A percentile compares a stretch with the other conserved stretches of the same genome.
phyloP scores from a whole-genome alignment of 352 stramenopile genomes.

The Globisporangium barbulae region DNA sequence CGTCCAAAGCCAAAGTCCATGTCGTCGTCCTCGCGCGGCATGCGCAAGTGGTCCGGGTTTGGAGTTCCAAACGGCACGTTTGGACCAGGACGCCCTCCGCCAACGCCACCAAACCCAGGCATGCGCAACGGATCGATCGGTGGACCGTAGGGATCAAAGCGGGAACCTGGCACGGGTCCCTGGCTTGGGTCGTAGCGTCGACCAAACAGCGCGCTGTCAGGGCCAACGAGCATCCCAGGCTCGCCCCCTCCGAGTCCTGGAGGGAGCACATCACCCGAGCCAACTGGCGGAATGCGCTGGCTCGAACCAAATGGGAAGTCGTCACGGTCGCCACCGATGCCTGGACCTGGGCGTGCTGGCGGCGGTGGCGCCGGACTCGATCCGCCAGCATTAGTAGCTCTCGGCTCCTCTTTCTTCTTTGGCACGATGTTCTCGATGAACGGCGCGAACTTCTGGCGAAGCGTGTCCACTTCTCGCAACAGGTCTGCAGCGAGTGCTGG shows the following conservation, averaged over 20 bases:
- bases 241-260: slow-evolving; percentile 55
- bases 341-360: not conserved
- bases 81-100: slow-evolving; percentile 36
- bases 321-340: slow-evolving; percentile 1
- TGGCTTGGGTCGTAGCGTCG: slow-evolving; percentile 45
- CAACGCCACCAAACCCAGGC: slow-evolving; percentile 27
- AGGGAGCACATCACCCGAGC: slow-evolving; percentile 63
- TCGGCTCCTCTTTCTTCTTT: slow-evolving; percentile 29
- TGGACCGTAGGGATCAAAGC: slow-evolving; percentile 84
- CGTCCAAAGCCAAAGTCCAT: slow-evolving; percentile 48
- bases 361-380: slow-evolving; percentile 5
- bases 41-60: slow-evolving; percentile 76
- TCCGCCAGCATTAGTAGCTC: not conserved
- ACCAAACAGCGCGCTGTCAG: slow-evolving; percentile 72
- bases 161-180: slow-evolving; percentile 65
- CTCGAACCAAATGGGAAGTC: slow-evolving; percentile 10
- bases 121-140: slow-evolving; percentile 47
- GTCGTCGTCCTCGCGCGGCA: slow-evolving; percentile 61
- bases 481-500: slow-evolving; percentile 31
- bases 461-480: slow-evolving; percentile 41
- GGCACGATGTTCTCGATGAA: slow-evolving; percentile 60
- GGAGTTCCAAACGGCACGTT: slow-evolving; percentile 70
- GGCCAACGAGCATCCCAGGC: slow-evolving; percentile 70
- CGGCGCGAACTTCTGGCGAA: slow-evolving; percentile 49
- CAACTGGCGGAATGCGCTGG: slow-evolving; percentile 27